Evolutionary conservation across 2,329 filamentous ascomycete genomes (phyloP), one percentile per base, ranked within the genome.

Genomic region (Aurifilum marmelostoma): DNA sequence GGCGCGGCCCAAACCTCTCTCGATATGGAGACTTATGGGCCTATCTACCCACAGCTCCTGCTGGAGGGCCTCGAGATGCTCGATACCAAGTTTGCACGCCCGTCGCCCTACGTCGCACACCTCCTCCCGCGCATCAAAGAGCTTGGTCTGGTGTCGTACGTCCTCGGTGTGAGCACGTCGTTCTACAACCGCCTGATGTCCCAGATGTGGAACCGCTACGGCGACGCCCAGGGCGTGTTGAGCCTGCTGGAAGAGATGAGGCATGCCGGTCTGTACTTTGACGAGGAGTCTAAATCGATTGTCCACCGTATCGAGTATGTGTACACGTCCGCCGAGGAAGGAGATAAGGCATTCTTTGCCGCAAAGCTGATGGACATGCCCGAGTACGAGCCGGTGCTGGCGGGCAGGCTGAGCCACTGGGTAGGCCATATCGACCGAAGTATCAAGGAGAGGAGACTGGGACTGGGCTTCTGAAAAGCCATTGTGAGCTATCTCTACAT

Each of bases 131-230:
- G 86, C 9, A 81, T 94, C 73, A 92, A 91, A 75, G 82, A 85
- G 59, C 82, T 92, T 0, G 91, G 92, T 1, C 84, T 91, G 1
- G 85, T 87, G 1, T 91, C 90, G 0, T 92, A 91, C 75, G 88
- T 92, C 8, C 84, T 95, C 0, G 92, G 91, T 62, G 89, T 88
- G 7, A 89, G 89, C 24, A 91, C 91, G 0, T 81, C 85, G 0
- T 87, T 94, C 56, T 94, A 92, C 81, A 89, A 91, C 75, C 83
- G 87, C 63, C 83, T 93, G 43, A 82, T 92, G 32, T 78, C 82
- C 18, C 84, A 90, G 29, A 82, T 88, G 67, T 92, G 90, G 87
- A 77, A 80, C 43, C 85, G 87, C 14, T 86, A 87, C 71, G 84
- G 87, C 29, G 88, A 92, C 74, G 81, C 88, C 2, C 72, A 75